These are phyloP conservation scores for Mrakia frigida DNA, from an alignment of 768 basidiomycete species.

Conservation along the genomic window DNA sequence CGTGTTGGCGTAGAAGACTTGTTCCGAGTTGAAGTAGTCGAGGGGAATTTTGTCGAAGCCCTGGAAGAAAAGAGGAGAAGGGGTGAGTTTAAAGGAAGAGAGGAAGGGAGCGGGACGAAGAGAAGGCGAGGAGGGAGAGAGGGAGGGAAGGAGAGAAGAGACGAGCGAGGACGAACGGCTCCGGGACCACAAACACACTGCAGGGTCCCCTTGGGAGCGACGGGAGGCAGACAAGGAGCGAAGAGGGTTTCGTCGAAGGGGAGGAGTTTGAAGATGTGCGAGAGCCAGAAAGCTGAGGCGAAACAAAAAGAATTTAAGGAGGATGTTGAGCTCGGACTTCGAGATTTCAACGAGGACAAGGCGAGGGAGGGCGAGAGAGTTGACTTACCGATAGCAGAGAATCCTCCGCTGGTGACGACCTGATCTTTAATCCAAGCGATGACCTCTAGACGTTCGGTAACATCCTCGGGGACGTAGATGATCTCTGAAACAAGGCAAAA, in stretches of 20 bases:
- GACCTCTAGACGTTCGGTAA: slow-evolving; percentile 5
- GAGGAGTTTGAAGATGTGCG: slow-evolving; percentile 12
- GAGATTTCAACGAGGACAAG: background rate
- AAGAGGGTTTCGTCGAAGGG: slow-evolving; percentile 23
- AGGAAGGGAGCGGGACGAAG: background rate
- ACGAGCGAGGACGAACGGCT: slow-evolving; percentile 1
- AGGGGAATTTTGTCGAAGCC: slow-evolving; percentile 13
- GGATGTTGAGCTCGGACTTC: background rate
- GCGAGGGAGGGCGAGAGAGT: background rate
- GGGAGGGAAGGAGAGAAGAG: background rate
- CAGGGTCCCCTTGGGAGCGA: slow-evolving; percentile 18
- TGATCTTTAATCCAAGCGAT: slow-evolving; percentile 15
- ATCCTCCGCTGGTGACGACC: slow-evolving; percentile 17
- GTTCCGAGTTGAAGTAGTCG: slow-evolving; percentile 18
- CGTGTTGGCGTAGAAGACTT: slow-evolving; percentile 27
- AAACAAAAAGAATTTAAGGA: background rate
- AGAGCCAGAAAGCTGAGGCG: slow-evolving; percentile 21
- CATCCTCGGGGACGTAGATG: slow-evolving; percentile 12
- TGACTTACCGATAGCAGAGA: slow-evolving; percentile 21
- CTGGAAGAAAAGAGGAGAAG: background rate
- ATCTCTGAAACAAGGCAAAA: background rate
- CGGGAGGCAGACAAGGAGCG: slow-evolving; percentile 18
- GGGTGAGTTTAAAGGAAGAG: background rate
- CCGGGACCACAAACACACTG: slow-evolving; percentile 18
- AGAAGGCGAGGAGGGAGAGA: background rate